Evolutionary conservation across 2,329 filamentous ascomycete species (phyloP), one percentile per base, ranked within the genome.

Genomic region (Claviceps sorghi): DNA sequence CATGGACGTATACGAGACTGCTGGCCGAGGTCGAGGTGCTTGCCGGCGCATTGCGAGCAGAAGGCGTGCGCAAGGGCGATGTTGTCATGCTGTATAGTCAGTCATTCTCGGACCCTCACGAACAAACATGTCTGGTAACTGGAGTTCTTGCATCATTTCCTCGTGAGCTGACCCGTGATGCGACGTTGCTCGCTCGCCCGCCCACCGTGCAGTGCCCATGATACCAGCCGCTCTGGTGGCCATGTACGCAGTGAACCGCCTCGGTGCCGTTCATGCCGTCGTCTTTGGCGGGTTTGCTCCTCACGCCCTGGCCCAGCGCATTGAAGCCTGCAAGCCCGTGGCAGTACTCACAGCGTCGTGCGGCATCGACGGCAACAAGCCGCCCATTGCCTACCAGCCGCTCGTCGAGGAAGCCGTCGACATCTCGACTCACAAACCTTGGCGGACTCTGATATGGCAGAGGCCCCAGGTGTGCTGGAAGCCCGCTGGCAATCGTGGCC

Each of bases 241-340:
- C 10, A 88, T 93, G 57, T 79, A 96, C 4, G 89, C 91, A 26
- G 79, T 86, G 54, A 82, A 82, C 55, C 80, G 89, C 10, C 74
- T 96, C 1, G 91, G 90, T 11, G 91, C 89, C 17, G 81, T 96
- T 50, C 91, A 97, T 64, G 83, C 87, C 3, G 88, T 95, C 4
- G 91, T 97, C 3, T 96, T 96, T 67, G 91, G 91, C 43, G 90
- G 91, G 0, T 97, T 97, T 64, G 88, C 88, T 0, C 75, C 89
- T 0, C 73, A 76, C 10, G 86, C 89, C 4, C 74, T 96, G 45
- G 88, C 89, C 1, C 90, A 96, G 68, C 79, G 90, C 29, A 95
- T 97, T 58, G 88, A 95, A 49, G 85, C 86, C 0, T 88, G 85
- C 8, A 77, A 77, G 36, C 88, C 90, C 8, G 78, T 79, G 9